These are phyloP conservation scores for Pythium oligandrum DNA, from an alignment of 352 stramenopile genomes.

Conservation along the genomic window DNA sequence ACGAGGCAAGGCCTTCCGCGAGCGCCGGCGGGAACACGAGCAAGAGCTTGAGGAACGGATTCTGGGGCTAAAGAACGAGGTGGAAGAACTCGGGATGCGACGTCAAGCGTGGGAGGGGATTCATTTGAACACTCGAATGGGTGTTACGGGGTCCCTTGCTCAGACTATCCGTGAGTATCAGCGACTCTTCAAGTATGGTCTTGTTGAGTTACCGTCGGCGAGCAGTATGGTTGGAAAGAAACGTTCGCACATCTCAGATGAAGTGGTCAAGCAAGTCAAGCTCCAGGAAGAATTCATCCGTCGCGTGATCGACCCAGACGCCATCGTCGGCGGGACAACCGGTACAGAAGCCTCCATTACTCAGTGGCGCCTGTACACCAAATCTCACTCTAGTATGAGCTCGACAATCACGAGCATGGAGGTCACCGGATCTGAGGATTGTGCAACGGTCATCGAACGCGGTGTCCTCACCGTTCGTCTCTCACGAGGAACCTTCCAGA, in stretches of 20 bases:
- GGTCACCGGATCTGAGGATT: background rate
- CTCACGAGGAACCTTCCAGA: slow-evolving; percentile 7
- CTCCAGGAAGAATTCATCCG: slow-evolving; percentile 5
- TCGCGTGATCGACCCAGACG: slow-evolving; percentile 6
- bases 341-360: slow-evolving; percentile 4
- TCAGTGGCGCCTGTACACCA: slow-evolving; percentile 9
- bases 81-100: slow-evolving; percentile 4
- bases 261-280: too few species aligned
- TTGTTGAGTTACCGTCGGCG: too few species aligned
- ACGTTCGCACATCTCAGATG: too few species aligned
- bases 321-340: background rate
- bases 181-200: slow-evolving; percentile 11
- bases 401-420: background rate
- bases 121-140: slow-evolving; percentile 2
- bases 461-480: background rate
- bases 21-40: slow-evolving; percentile 10
- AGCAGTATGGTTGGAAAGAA: too few species aligned
- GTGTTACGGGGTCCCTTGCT: slow-evolving; percentile 9
- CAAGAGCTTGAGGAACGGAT: slow-evolving; percentile 6
- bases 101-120: slow-evolving; percentile 2
- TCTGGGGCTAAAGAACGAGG: slow-evolving; percentile 2
- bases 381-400: background rate
- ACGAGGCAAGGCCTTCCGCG: slow-evolving; percentile 12
- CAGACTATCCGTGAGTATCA: slow-evolving; percentile 6
- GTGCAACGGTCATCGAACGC: background rate